Conservation (phyloP, 495 filamentous ascomycete genomes). For the Penicillium turbatum region DNA sequence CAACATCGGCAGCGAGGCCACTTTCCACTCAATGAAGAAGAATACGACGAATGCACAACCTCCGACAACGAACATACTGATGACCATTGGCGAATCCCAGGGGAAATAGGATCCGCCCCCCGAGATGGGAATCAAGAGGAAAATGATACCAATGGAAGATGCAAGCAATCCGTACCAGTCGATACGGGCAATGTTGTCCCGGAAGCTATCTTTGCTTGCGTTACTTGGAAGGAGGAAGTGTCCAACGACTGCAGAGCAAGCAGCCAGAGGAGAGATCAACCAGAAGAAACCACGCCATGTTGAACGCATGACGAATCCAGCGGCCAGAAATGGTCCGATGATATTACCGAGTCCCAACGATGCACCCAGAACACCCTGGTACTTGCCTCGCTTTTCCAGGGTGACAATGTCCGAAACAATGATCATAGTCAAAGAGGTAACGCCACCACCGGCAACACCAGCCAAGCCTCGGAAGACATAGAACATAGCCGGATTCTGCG, state of each 20-base stretch:
- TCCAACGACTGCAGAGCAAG: slow-evolving; percentile 36
- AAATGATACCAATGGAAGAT: slow-evolving; percentile 50
- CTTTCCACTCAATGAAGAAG: slow-evolving; percentile 54
- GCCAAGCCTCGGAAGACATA: slow-evolving; percentile 54
- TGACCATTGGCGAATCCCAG: slow-evolving; percentile 58
- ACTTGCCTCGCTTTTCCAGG: slow-evolving; percentile 43
- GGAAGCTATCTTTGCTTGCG: slow-evolving; percentile 30
- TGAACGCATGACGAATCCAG: slow-evolving; percentile 40
- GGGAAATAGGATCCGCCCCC: slow-evolving; percentile 57
- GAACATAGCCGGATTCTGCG: slow-evolving; percentile 47
- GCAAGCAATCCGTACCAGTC: slow-evolving; percentile 52
- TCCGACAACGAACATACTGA: slow-evolving; percentile 57
- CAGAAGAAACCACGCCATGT: slow-evolving; percentile 51
- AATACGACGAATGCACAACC: slow-evolving; percentile 44
- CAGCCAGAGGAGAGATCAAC: slow-evolving; percentile 40
- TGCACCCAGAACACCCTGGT: slow-evolving; percentile 43
- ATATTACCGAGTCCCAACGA: slow-evolving; percentile 43
- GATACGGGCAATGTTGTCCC: slow-evolving; percentile 48
- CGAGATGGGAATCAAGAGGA: slow-evolving; percentile 59
- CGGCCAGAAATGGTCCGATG: slow-evolving; percentile 43
- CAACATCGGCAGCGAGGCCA: slow-evolving; percentile 56
- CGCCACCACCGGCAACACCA: slow-evolving; percentile 50
- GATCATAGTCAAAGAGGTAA: slow-evolving; percentile 49
- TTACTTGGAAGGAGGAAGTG: slow-evolving; percentile 44
- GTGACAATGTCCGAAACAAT: slow-evolving; percentile 49